Evolutionary conservation across 2,329 filamentous ascomycete species (phyloP).

Genomic region (Pseudofabraea citricarpa): DNA sequence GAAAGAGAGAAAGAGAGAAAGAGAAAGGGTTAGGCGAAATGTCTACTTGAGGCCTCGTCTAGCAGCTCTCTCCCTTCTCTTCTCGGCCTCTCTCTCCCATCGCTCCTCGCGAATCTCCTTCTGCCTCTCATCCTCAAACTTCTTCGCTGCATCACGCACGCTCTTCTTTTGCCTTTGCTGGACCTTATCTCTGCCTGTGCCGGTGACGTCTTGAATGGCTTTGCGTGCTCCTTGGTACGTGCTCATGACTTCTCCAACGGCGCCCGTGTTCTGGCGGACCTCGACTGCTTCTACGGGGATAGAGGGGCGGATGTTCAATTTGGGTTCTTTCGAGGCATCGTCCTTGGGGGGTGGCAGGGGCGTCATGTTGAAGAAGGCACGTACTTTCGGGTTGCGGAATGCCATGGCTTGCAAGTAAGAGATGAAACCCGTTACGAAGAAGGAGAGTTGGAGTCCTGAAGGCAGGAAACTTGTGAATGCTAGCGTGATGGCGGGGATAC

Average conservation of each 20-base stretch:
- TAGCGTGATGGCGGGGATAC: constrained; percentile 48
- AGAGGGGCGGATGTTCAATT: constrained; percentile 7
- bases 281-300: background rate
- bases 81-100: constrained; percentile 5
- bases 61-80: constrained; percentile 5
- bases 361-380: constrained; percentile 32
- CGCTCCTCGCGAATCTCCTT: constrained; percentile 11
- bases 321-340: background rate
- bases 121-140: constrained; percentile 17
- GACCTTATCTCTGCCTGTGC: constrained; percentile 29
- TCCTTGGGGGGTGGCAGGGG: constrained; percentile 11
- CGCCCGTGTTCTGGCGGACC: constrained; percentile 14
- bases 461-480: constrained; percentile 43
- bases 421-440: constrained; percentile 39
- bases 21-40: too few species aligned
- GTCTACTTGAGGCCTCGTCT: constrained; percentile 3
- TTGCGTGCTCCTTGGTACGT: constrained; percentile 28
- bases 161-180: constrained; percentile 13
- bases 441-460: constrained; percentile 57
- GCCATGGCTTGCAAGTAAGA: constrained; percentile 39
- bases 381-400: constrained; percentile 35
- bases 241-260: constrained; percentile 26
- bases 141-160: constrained; percentile 8
- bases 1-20: too few species aligned
- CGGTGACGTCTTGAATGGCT: constrained; percentile 11